Conservation (phyloP, 305 asterid species). For the Fraxinus greggii region DNA sequence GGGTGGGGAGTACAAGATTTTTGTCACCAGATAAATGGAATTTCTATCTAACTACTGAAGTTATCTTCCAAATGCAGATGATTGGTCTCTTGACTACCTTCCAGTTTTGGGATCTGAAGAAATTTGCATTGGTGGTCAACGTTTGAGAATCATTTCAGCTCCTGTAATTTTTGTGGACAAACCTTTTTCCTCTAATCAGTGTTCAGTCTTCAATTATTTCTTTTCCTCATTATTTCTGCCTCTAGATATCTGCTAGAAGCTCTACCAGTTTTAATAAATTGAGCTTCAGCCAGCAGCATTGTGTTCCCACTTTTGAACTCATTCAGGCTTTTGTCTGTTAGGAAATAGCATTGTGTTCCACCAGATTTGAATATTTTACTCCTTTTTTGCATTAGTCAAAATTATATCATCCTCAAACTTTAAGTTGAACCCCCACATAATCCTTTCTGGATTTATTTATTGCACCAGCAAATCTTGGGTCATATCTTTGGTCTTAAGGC, state of each 20-base stretch:
- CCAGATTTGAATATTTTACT: not conserved
- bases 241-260: not conserved
- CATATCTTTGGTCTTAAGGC: not conserved
- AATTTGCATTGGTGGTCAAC: slow-evolving; percentile 76
- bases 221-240: not conserved
- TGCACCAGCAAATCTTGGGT: not conserved
- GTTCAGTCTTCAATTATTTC: not conserved
- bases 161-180: slow-evolving; percentile 47
- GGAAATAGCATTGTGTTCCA: not conserved
- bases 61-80: slow-evolving; percentile 47
- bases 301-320: not conserved
- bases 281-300: not conserved
- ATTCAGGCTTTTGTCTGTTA: not conserved
- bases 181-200: slow-evolving; percentile 8
- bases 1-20: not conserved
- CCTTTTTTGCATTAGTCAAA: not conserved
- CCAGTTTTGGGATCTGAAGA: slow-evolving; percentile 80
- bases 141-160: slow-evolving; percentile 68
- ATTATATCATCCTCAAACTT: not conserved
- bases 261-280: not conserved
- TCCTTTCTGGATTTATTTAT: not conserved
- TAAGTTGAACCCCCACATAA: not conserved
- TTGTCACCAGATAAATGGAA: not conserved
- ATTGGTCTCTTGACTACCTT: slow-evolving; percentile 71
- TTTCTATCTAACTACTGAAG: slow-evolving; percentile 10